Conservation (phyloP, 352 stramenopile species). For the Globisporangium recalcitrans region DNA sequence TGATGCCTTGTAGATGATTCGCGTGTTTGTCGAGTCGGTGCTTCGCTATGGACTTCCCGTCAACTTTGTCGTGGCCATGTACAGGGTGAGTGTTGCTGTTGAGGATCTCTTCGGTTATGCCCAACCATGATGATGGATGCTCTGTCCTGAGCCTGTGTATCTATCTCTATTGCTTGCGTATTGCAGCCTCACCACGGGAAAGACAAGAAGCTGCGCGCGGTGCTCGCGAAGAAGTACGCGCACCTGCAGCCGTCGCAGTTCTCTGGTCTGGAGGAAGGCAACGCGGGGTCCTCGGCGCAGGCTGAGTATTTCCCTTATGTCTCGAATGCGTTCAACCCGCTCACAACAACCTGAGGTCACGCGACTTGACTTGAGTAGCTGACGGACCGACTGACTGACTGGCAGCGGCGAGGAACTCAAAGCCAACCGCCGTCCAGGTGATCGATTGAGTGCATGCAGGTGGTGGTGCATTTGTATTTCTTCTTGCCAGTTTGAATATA, state of each 20-base stretch:
- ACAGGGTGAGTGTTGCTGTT: conserved; percentile 42
- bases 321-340: conserved; percentile 69
- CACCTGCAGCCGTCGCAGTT: conserved; percentile 83
- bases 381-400: background rate
- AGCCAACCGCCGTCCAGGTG: background rate
- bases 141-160: too few relatives aligned
- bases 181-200: conserved; percentile 67
- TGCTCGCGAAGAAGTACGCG: conserved; percentile 83
- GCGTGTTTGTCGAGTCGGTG: conserved; percentile 97
- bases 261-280: conserved; percentile 62
- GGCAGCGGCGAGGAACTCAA: conserved; percentile 11
- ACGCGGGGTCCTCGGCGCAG: conserved; percentile 45
- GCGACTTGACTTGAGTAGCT: too few relatives aligned
- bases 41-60: conserved; percentile 96
- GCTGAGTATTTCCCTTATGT: conserved; percentile 83
- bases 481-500: conserved; percentile 7
- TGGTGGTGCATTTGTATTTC: background rate
- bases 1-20: conserved; percentile 63
- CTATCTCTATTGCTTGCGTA: too few relatives aligned
- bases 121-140: background rate
- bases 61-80: conserved; percentile 91
- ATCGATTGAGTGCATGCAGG: background rate
- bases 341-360: conserved; percentile 23
- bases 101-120: background rate
- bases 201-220: conserved; percentile 77